Evolutionary conservation across 108 stramenopile species (phyloP), one percentile per base, ranked within the genome.

Genomic region (Fragilaria crotonensis): DNA sequence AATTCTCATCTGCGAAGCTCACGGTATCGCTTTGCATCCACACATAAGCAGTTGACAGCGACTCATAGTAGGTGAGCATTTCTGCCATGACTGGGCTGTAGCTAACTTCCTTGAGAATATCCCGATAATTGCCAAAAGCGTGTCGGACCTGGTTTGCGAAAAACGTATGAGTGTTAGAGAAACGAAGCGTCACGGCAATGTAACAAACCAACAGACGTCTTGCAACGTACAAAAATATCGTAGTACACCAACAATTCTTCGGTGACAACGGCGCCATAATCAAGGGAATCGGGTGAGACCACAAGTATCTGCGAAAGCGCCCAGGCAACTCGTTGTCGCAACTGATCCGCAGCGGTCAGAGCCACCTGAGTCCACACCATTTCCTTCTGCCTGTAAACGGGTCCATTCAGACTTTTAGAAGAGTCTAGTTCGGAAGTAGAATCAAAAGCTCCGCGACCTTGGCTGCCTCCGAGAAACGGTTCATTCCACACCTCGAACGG

Each of bases 271-370:
- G 7, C 36, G 2, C 23, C 21, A 76, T 14, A 50, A 45, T 31
- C 68, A 60, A 44, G 48, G 18, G 29, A 21, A 3, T 52, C 25
- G 2, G 51, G 51, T 2, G 22, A 18, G 22, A 79, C 62, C 1
- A 71, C 75, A 30, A 87, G 53, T 31, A 83, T 70, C 50, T 89
- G 85, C 25, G 76, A 45, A 3, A 92, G 56, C 0, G 83, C 86
- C 83, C 83, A 89, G 27, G 90, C 90, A 48, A 89, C 64, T 11
- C 87, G 64, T 57, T 92, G 90, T 20, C 90, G 64, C 1, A 92
- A 65, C 60, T 92, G 90, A 57, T 84, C 86, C 25, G 28, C 25
- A 20, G 54, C 60, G 25, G 17, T 30, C 31, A 80, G 30, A 0
- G 61, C 79, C 0, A 71, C 45, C 48, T 65, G 62, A 17, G 59